Evolutionary conservation across 805 yeast genomes (phyloP).

Genomic region (Wickerhamomyces bovis): DNA sequence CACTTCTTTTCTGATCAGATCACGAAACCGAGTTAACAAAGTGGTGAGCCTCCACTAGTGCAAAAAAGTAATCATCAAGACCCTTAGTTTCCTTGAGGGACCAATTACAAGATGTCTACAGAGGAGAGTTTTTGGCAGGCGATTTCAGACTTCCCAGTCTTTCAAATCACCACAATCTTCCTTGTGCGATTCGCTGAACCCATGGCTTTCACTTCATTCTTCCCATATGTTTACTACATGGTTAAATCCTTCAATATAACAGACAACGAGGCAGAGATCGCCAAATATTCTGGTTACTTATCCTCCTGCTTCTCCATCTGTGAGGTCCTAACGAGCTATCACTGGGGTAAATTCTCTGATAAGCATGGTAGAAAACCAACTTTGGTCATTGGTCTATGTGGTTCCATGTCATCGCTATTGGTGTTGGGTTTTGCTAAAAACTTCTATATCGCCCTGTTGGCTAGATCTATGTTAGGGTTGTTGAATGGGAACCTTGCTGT

Average conservation of each 20-base stretch:
- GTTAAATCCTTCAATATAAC: conserved; percentile 15
- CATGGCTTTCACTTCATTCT: conserved; percentile 15
- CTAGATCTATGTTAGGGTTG: conserved; percentile 13
- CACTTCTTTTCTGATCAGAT: neutral
- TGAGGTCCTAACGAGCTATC: conserved; percentile 13
- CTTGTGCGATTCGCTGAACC: conserved; percentile 17
- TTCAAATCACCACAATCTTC: conserved; percentile 7
- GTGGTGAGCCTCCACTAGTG: neutral
- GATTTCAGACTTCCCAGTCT: conserved; percentile 13
- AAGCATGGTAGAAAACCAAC: conserved; percentile 15
- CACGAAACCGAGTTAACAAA: too few relatives aligned
- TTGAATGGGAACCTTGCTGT: conserved; percentile 16
- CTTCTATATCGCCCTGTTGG: conserved; percentile 12
- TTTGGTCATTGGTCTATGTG: conserved; percentile 11
- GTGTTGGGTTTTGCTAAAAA: conserved; percentile 14
- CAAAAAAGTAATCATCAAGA: neutral
- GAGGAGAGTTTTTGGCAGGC: neutral
- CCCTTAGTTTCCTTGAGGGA: neutral
- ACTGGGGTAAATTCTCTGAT: conserved; percentile 16
- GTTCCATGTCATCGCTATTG: conserved; percentile 8
- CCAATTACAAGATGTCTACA: neutral
- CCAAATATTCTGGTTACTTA: conserved; percentile 15
- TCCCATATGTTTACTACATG: conserved; percentile 20
- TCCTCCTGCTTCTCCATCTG: conserved; percentile 14
- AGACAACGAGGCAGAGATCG: conserved; percentile 12